Evolutionary conservation across 106 monocot species (phyloP).

Genomic region (Alisma plantagoaquatica): DNA sequence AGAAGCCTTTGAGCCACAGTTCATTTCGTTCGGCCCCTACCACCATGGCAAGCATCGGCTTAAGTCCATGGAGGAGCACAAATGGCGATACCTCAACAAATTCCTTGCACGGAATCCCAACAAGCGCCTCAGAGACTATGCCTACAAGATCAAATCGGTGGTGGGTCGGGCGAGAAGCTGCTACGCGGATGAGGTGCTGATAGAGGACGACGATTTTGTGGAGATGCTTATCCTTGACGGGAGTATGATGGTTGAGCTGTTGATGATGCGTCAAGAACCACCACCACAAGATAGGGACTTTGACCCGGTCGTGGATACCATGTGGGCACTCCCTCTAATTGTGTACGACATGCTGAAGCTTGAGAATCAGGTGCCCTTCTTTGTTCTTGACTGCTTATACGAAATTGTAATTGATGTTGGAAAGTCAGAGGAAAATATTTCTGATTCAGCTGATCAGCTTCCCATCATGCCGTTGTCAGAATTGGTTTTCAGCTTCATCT

Average conservation of each 20-base stretch:
- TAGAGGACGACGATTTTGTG: constrained; percentile 8
- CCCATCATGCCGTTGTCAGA: no score
- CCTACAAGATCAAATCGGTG: not conserved
- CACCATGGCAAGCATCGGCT: constrained; percentile 30
- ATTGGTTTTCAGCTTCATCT: no score
- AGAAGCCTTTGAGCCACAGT: constrained; percentile 11
- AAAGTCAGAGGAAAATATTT: no score
- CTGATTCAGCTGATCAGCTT: not conserved
- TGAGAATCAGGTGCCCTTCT: not conserved
- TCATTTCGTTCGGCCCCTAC: constrained; percentile 56
- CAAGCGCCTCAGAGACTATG: not conserved
- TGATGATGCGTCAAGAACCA: no score
- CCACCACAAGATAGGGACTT: not conserved
- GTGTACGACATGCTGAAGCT: not conserved
- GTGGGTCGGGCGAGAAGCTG: not conserved
- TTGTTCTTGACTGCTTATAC: not conserved
- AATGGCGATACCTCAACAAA: constrained; percentile 39
- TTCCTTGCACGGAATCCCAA: constrained; percentile 27
- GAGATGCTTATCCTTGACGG: constrained; percentile 23
- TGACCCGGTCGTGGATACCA: not conserved
- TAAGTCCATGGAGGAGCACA: constrained; percentile 44
- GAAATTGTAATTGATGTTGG: no score
- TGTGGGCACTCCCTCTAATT: not conserved
- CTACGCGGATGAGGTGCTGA: not conserved
- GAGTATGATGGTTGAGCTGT: constrained; percentile 13